Percentiles rank a stretch among this genome's conserved stretches.
Conservation (phyloP, 441 rosid genomes). For the Jatropha podagrica region DNA sequence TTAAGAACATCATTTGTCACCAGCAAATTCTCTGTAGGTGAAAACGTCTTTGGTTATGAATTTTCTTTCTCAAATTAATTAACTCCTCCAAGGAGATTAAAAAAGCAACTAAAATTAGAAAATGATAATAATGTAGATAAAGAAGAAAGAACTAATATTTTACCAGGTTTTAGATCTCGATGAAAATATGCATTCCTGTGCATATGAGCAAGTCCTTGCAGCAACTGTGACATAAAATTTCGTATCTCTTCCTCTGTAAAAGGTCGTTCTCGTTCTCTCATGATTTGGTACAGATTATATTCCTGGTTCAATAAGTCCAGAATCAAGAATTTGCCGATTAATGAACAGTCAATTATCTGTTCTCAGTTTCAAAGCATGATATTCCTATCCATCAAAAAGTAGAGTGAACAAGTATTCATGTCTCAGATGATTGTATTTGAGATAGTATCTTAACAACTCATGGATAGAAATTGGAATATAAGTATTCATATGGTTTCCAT, state of each 20-base stretch:
- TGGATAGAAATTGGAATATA: not conserved
- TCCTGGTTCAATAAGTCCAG: conserved; percentile 45
- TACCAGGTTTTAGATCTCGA: conserved; percentile 98
- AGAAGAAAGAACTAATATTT: not conserved
- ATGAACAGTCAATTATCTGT: conserved; percentile 1
- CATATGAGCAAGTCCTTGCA: conserved; percentile 90
- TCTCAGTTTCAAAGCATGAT: not conserved
- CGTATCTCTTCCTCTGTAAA: conserved; percentile 82
- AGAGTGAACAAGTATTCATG: not conserved
- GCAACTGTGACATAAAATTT: conserved; percentile 82
- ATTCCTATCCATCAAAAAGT: not conserved
- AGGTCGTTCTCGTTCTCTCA: conserved; percentile 71
- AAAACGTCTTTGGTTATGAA: conserved; percentile 15
- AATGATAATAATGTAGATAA: not conserved
- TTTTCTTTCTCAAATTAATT: conserved; percentile 13
- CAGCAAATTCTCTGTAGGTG: conserved; percentile 64
- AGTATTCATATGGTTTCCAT: conserved; percentile 1
- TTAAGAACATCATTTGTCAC: conserved; percentile 74
- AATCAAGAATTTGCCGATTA: conserved; percentile 24
- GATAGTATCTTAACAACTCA: not conserved
- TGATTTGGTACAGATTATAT: conserved; percentile 83
- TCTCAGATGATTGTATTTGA: not conserved
- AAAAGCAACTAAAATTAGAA: conserved; percentile 4
- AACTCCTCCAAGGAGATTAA: conserved; percentile 8
- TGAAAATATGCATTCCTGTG: conserved; percentile 92